Base-by-base conservation (phyloP, 179 eudicot species). In the Beta corolliflora region DNA sequence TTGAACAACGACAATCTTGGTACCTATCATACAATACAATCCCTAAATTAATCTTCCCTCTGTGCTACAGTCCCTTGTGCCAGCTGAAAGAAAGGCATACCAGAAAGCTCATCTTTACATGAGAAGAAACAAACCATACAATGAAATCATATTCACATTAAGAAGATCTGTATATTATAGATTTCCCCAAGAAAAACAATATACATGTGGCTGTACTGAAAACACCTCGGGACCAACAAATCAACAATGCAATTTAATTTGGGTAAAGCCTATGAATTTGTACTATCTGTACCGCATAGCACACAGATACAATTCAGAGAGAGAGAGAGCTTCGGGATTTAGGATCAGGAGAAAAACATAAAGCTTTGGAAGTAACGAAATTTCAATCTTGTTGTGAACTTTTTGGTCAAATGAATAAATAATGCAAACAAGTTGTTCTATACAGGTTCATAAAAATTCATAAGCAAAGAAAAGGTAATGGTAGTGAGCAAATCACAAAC, bases 71-170 rank as follows among this genome's bases (percentile, higher is more conserved):
- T 56, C 76, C 5, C 56, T 21, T 71, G 0, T 55, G 78, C 41
- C 71, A 76, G 76, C 80, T 69, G 79, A 75, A 59, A 68, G 80
- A 70, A 64, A 76, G 73, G 53, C 31, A 9, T 25, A 76, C 61
- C 80, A 76, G 59, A 77, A 68, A 69, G 21, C 19, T 80, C 63
- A 73, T 63, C 82, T 61, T 61, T 66, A 79, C 79, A 81, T 75
- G 76, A 68, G 9, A n/a, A 31, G 21, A 76, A 76, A 45, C 60
- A 69, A 69, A 81, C 19, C 23, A 21, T 71, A 72, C 77, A 80
- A 80, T 44, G 7, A 74, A 66, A 25, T 54, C 75, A 55, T 44
- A 59, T 58, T 68, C 52, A 70, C 73, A 64, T 76, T 67, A 69
- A 55, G 70, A 55, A 55, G 70, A 55, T 66, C 75, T 23, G 68